Conservation (phyloP, 805 yeast species). For the Yarrowia deformans region DNA sequence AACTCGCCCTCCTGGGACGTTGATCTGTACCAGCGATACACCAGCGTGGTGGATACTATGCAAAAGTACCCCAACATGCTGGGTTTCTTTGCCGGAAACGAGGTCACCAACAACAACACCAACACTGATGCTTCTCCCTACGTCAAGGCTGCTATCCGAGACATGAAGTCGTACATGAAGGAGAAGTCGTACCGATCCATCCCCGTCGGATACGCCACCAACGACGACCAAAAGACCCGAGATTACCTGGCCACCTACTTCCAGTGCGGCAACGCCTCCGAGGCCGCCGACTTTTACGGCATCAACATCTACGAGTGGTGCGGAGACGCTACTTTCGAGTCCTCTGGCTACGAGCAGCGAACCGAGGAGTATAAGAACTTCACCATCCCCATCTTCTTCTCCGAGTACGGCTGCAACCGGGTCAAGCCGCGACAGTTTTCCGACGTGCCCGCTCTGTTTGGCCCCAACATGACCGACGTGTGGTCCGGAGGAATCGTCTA, state of each 20-base stretch:
- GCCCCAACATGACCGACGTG: conserved; percentile 78
- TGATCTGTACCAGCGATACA: conserved; percentile 75
- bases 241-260: conserved; percentile 82
- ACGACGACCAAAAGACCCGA: conserved; percentile 85
- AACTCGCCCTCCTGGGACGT: conserved; percentile 80
- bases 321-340: conserved; percentile 61
- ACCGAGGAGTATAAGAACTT: conserved; percentile 75
- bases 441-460: conserved; percentile 73
- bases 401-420: conserved; percentile 87
- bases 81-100: conserved; percentile 98
- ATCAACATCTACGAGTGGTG: conserved; percentile 92
- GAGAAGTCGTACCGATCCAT: conserved; percentile 71
- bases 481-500: conserved; percentile 96
- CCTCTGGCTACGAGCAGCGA: conserved; percentile 73
- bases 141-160: conserved; percentile 96
- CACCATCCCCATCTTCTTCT: conserved; percentile 82
- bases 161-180: conserved; percentile 76
- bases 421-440: conserved; percentile 76
- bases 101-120: conserved; percentile 81
- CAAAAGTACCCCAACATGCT: conserved; percentile 78
- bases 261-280: conserved; percentile 72
- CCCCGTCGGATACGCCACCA: conserved; percentile 94
- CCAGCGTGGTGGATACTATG: conserved; percentile 80
- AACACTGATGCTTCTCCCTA: conserved; percentile 92
- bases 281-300: conserved; percentile 78